phyloP scores from a whole-genome alignment of 2,329 filamentous ascomycete genomes.

The Epichloe uncinata region DNA sequence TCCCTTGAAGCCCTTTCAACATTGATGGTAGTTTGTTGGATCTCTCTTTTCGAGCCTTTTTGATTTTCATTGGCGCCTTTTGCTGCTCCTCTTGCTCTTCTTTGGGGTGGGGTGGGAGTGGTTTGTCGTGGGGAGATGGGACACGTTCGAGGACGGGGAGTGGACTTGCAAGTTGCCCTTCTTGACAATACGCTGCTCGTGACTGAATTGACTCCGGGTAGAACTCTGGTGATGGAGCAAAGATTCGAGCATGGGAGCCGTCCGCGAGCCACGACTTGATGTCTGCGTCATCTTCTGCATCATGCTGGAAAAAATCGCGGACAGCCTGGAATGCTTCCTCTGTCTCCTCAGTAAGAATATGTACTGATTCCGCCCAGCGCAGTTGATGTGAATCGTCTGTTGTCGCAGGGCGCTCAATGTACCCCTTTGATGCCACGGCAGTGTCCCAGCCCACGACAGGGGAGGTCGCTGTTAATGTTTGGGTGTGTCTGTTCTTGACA shows the following conservation, averaged over 20 bases:
- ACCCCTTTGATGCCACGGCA: not conserved
- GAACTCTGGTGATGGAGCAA: not conserved
- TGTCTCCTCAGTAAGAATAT: constrained; percentile 34
- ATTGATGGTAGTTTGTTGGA: not conserved
- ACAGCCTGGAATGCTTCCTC: constrained; percentile 37
- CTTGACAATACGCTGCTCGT: not conserved
- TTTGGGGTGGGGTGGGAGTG: constrained; percentile 12
- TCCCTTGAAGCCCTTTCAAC: constrained; percentile 1
- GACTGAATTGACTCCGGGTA: not conserved
- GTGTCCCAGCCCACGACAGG: no score
- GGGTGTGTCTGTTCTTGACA: no score
- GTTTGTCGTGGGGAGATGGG: constrained; percentile 1
- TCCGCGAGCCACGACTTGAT: constrained; percentile 13
- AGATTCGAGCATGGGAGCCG: constrained; percentile 6
- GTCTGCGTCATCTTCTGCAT: constrained; percentile 21
- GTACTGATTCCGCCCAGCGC: constrained; percentile 24
- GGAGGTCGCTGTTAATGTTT: no score
- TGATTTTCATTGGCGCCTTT: not conserved
- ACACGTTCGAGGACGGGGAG: not conserved
- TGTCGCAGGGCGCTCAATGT: constrained; percentile 1
- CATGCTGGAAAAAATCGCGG: constrained; percentile 25
- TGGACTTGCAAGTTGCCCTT: not conserved
- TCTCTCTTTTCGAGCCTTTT: not conserved
- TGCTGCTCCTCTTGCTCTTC: not conserved
- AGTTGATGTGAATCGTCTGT: constrained; percentile 2